Base-by-base conservation (phyloP, 2,329 filamentous ascomycete genomes). In the Sclerotinia sclerotiorum region DNA sequence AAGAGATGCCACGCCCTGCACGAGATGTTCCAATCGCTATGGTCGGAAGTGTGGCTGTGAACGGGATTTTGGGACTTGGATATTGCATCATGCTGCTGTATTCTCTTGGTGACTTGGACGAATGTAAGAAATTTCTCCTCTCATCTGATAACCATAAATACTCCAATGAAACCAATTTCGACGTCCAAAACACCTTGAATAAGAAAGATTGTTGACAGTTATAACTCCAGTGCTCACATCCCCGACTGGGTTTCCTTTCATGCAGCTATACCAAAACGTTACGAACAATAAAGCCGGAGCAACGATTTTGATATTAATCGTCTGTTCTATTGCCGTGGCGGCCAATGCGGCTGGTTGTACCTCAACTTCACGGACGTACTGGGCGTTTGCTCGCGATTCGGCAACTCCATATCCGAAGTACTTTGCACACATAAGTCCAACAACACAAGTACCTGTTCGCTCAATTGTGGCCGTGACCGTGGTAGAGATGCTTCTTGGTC, bases 341-440 rank as follows among this genome's bases (percentile, higher is more conserved):
- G 82, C 82, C 21, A 82, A 80, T 11, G 80, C 79, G n/a, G 81
- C 80, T 1, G 80, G 79, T 51, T 77, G 82, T 10, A 82, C 81
- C 11, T 81, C 78, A 65, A 80, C 78, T 0, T 82, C 78, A 48
- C 75, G 82, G 46, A 76, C 84, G 19, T 70, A 81, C 17, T 83
- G 77, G 69, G 67, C 81, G 6, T 83, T 84, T 77, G 83, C 83
- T 7, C 78, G 82, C 64, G 83, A 83, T 66, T 78, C 76, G 52
- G 81, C 79, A 10, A 76, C 69, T 5, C 72, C 70, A 3, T 52
- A 75, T 81, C 0, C 82, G 78, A 68, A 74, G 1, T 79, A 78
- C 46, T 79, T 84, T 19, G 32, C 78, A 24, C 72, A 78, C 17
- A 78, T 82, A 35, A 52, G 75, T 51, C 1, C 74, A 71, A 60